Conservation (phyloP, 768 basidiomycete genomes). For the Russula sp. region DNA sequence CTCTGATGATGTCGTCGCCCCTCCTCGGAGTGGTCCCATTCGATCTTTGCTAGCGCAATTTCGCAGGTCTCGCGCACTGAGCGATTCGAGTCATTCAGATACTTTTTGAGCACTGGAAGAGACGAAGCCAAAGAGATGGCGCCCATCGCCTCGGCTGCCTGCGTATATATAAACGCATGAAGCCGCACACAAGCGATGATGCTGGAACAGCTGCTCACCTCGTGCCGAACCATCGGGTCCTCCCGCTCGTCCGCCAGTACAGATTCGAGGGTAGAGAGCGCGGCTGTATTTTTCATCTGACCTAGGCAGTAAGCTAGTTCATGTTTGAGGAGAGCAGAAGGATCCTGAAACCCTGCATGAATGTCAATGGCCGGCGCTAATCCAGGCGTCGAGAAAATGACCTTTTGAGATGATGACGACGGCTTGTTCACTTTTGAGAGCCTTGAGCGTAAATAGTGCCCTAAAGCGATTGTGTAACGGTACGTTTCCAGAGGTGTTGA, state of each 20-base stretch:
- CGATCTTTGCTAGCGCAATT: constrained; percentile 91
- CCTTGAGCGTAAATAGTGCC: constrained; percentile 88
- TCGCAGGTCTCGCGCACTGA: constrained; percentile 94
- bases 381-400: constrained; percentile 26
- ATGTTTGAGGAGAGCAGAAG: constrained; percentile 89
- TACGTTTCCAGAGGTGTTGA: constrained; percentile 67
- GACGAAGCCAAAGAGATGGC: constrained; percentile 73
- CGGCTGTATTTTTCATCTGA: constrained; percentile 70
- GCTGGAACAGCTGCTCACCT: constrained; percentile 44
- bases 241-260: constrained; percentile 66
- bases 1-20: constrained; percentile 44
- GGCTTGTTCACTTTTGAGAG: constrained; percentile 70
- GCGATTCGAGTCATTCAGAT: constrained; percentile 62
- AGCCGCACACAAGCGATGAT: constrained; percentile 1
- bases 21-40: constrained; percentile 83
- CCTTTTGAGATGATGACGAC: constrained; percentile 84
- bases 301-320: constrained; percentile 97
- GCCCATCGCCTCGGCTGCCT: constrained; percentile 99
- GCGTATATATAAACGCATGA: background rate
- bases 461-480: constrained; percentile 85
- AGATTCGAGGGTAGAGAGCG: constrained; percentile 71
- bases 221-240: constrained; percentile 97
- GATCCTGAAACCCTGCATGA: constrained; percentile 68
- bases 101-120: constrained; percentile 63
- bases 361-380: background rate